Percentiles rank a stretch among this genome's conserved stretches.
These are phyloP conservation scores for Pseudonitzschia delicatissima DNA, from an alignment of 108 stramenopile genomes.

Conservation along the genomic window DNA sequence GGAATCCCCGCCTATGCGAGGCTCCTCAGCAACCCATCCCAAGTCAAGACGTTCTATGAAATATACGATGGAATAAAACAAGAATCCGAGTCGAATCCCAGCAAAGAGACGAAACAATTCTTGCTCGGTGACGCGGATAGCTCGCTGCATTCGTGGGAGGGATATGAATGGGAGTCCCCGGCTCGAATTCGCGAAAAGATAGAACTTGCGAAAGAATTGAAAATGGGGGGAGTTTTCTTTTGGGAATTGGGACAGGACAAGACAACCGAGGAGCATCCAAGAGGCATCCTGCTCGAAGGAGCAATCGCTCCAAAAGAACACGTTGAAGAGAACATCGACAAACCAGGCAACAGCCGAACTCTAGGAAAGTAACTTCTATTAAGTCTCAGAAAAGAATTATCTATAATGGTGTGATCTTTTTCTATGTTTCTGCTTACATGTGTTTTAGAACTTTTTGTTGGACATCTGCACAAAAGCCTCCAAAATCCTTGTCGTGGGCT, in stretches of 20 bases:
- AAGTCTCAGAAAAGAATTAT: too few relatives aligned
- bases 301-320: too few relatives aligned
- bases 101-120: background rate
- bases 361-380: too few relatives aligned
- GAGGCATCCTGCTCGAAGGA: constrained; percentile 42
- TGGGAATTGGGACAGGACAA: constrained; percentile 84
- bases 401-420: too few relatives aligned
- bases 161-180: constrained; percentile 57
- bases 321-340: too few relatives aligned
- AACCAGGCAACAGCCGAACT: too few relatives aligned
- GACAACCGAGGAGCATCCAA: constrained; percentile 17
- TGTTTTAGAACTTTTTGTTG: background rate
- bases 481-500: constrained; percentile 5
- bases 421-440: background rate
- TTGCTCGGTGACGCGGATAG: background rate
- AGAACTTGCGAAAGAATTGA: constrained; percentile 26
- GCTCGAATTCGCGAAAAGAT: constrained; percentile 45
- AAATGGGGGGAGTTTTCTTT: constrained; percentile 60
- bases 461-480: background rate
- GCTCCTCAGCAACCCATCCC: constrained; percentile 33
- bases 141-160: constrained; percentile 26
- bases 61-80: constrained; percentile 40
- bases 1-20: constrained; percentile 74
- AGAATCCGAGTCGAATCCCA: background rate
- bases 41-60: constrained; percentile 65